Percentiles rank a stretch among this genome's conserved stretches.
Conservation (phyloP, 345 rosid species). For the Corchorus olitorius region DNA sequence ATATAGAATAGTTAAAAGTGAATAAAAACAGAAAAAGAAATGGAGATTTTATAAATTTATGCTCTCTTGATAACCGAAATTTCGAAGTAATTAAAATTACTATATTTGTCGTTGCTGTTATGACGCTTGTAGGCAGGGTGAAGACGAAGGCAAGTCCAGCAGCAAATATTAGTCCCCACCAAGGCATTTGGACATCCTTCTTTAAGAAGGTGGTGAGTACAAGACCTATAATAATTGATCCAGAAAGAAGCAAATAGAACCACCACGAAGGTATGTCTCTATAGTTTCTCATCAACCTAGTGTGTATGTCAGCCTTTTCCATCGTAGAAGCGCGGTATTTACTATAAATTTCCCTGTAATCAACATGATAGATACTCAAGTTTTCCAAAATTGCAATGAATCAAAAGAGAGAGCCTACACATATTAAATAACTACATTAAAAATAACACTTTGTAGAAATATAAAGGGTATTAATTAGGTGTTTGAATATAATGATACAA, state of each 20-base stretch:
- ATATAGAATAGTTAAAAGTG: neutral
- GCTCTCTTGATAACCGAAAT: neutral
- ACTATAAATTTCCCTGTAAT: slow-evolving; percentile 42
- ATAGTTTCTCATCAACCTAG: slow-evolving; percentile 43
- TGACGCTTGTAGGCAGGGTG: slow-evolving; percentile 50
- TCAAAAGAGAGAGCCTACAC: too few species aligned
- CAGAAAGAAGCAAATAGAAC: slow-evolving; percentile 42
- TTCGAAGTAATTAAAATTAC: slow-evolving; percentile 21
- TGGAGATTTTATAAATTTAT: neutral
- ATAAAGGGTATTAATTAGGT: too few species aligned
- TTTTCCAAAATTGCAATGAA: neutral
- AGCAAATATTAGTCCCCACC: slow-evolving; percentile 53
- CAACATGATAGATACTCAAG: neutral
- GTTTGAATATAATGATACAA: too few species aligned
- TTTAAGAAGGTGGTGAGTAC: slow-evolving; percentile 35
- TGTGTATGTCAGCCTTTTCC: slow-evolving; percentile 44
- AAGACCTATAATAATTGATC: slow-evolving; percentile 30
- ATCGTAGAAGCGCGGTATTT: slow-evolving; percentile 30
- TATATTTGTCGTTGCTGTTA: slow-evolving; percentile 54
- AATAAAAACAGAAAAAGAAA: neutral
- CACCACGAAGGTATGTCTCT: slow-evolving; percentile 50
- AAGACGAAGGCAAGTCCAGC: slow-evolving; percentile 44
- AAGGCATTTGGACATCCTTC: slow-evolving; percentile 49
- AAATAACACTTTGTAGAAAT: too few species aligned
- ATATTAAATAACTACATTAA: too few species aligned